Conservation (phyloP, 805 yeast species). For the Metschnikowia aberdeeniae region DNA sequence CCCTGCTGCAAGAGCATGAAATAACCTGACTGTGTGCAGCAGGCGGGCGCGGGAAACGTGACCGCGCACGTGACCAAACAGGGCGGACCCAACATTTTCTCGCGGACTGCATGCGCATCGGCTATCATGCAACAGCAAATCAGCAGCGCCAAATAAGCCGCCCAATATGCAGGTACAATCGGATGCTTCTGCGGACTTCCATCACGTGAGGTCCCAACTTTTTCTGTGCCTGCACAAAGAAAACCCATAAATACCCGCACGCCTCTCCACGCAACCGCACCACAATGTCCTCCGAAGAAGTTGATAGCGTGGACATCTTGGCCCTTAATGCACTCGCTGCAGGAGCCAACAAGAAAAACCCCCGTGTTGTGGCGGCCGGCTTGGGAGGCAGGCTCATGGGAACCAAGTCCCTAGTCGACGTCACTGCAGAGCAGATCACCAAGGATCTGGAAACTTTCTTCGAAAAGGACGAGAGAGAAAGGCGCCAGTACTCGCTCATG, state of each 20-base stretch:
- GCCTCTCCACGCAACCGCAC: neutral
- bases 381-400: constrained; percentile 78
- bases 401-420: constrained; percentile 64
- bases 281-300: constrained; percentile 14
- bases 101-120: neutral
- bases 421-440: constrained; percentile 61
- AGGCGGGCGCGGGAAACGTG: no score
- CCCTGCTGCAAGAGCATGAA: no score
- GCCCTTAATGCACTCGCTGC: constrained; percentile 77
- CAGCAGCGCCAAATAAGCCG: neutral
- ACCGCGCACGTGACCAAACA: neutral
- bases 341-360: constrained; percentile 67
- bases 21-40: no score
- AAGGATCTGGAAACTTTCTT: constrained; percentile 40
- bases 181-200: neutral
- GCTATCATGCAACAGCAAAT: constrained; percentile 1
- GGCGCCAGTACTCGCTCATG: constrained; percentile 35
- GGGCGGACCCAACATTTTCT: constrained; percentile 1
- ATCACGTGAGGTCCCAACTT: constrained; percentile 6
- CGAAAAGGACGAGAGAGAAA: constrained; percentile 37
- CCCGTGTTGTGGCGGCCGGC: constrained; percentile 75
- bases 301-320: constrained; percentile 52
- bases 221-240: constrained; percentile 6
- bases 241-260: neutral
- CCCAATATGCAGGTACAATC: no score